Evolutionary conservation across 345 rosid genomes (phyloP).

Genomic region (Pistacia vera): DNA sequence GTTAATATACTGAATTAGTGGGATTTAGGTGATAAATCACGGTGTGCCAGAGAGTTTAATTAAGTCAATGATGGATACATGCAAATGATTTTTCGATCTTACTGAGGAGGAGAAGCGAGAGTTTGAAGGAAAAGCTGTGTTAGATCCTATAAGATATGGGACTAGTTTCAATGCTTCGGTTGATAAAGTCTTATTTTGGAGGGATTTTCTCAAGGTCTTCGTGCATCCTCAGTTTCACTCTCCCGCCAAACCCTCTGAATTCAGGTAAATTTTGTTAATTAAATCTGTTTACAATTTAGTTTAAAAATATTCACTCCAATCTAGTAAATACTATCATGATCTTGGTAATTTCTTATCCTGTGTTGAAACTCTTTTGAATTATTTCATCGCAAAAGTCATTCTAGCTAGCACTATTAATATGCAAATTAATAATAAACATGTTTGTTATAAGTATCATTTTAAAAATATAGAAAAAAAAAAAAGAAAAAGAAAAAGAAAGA

Average conservation of each 20-base stretch:
- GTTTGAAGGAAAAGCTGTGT: slow-evolving; percentile 42
- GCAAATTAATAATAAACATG: no score
- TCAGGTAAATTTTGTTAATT: slow-evolving; percentile 32
- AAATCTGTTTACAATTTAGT: no score
- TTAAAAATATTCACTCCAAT: no score
- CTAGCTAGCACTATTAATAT: no score
- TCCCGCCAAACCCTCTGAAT: slow-evolving; percentile 40
- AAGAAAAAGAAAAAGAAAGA: no score
- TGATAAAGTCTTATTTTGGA: slow-evolving; percentile 49
- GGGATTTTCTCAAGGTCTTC: slow-evolving; percentile 51
- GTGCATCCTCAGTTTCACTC: slow-evolving; percentile 49
- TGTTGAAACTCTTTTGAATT: no score
- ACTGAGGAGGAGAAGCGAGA: slow-evolving; percentile 52
- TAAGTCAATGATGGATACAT: slow-evolving; percentile 33
- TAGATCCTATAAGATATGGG: slow-evolving; percentile 58
- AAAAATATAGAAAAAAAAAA: no score
- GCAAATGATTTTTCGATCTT: slow-evolving; percentile 44
- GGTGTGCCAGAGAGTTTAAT: slow-evolving; percentile 43
- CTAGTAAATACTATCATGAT: no score
- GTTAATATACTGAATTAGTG: not conserved
- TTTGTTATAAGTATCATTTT: no score
- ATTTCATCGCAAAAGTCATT: no score
- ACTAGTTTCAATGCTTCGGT: slow-evolving; percentile 54
- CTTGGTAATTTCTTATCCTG: no score
- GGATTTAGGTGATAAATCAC: slow-evolving; percentile 50